Base-by-base conservation (phyloP, 352 stramenopile genomes). In the Globisporangium cederbergense region DNA sequence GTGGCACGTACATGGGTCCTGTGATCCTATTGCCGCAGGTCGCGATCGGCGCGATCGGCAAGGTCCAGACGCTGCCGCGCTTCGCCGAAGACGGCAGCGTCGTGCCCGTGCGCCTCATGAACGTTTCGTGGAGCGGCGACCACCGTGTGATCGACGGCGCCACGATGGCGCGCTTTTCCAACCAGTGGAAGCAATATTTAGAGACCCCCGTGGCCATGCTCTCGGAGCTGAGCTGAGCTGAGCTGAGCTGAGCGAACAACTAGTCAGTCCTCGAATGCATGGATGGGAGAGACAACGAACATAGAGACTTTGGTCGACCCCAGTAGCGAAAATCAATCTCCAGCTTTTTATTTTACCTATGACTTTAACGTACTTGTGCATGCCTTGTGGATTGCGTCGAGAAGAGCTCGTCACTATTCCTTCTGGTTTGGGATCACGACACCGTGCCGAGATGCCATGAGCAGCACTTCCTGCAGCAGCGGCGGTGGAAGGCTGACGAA, bases 71-170 rank as follows among this genome's bases (percentile, higher is more conserved):
- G 32, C 64, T 99, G 5, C 97, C 97, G 11, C 86, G 97, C n/a
- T 99, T 98, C 65, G 78, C 89, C 13, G 67, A 62, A n/a, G 80
- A 95, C 16, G 87, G 84, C 47, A 83, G 81, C 51, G 86, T 99
- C 10, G 73, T 93, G 52, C 82, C 93, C 13, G 73, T 90, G 42
- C 86, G 91, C 46, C 66, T 99, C 51, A 98, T 99, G 91, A 93
- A 97, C 64, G 92, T 99, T 13, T 98, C 91, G 43, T 99, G 97
- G 97, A 97, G 91, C 45, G 97, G 93, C 13, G 97, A 99, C 74
- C 97, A 99, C 81, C 88, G 97, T 46, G 94, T 99, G 49, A 93
- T 99, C 55, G 97, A 99, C 72, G 97, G 97, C 52, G 97, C 97
- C 6, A 99, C 97, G 11, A 98, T 99, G 84, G 97, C 97, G 25